A percentile compares a stretch with the other conserved stretches of the same genome.
These are phyloP conservation scores for Emmonsia crescens DNA, from an alignment of 2,329 filamentous ascomycete genomes.

Conservation along the genomic window DNA sequence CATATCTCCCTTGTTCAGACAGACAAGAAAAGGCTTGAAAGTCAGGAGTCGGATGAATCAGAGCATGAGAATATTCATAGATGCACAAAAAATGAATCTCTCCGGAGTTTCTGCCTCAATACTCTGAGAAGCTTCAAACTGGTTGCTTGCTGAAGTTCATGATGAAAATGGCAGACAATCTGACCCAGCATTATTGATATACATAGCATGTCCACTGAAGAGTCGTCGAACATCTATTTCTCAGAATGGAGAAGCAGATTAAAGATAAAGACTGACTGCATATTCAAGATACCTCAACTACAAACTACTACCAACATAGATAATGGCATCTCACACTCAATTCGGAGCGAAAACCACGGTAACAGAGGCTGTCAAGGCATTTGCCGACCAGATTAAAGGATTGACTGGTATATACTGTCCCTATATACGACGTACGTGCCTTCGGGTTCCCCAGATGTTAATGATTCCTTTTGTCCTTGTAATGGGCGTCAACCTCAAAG, in stretches of 20 bases:
- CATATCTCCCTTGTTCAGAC: too few relatives aligned
- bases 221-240: neutral
- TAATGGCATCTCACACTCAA: conserved; percentile 30
- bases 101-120: too few relatives aligned
- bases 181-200: neutral
- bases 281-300: too few relatives aligned
- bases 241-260: neutral
- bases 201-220: too few relatives aligned
- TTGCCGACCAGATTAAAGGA: conserved; percentile 14
- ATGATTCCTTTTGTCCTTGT: conserved; percentile 23
- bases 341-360: conserved; percentile 26
- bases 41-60: too few relatives aligned
- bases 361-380: conserved; percentile 23
- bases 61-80: too few relatives aligned
- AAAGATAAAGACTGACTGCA: neutral
- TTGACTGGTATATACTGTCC: conserved; percentile 14
- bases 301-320: too few relatives aligned
- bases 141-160: neutral
- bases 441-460: neutral
- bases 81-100: too few relatives aligned
- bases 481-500: conserved; percentile 27
- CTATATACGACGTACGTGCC: neutral
- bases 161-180: neutral
- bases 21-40: too few relatives aligned
- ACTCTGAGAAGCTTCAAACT: neutral